Conservation (phyloP, 2,329 filamentous ascomycete genomes). For the Lasiodiplodia sp. region DNA sequence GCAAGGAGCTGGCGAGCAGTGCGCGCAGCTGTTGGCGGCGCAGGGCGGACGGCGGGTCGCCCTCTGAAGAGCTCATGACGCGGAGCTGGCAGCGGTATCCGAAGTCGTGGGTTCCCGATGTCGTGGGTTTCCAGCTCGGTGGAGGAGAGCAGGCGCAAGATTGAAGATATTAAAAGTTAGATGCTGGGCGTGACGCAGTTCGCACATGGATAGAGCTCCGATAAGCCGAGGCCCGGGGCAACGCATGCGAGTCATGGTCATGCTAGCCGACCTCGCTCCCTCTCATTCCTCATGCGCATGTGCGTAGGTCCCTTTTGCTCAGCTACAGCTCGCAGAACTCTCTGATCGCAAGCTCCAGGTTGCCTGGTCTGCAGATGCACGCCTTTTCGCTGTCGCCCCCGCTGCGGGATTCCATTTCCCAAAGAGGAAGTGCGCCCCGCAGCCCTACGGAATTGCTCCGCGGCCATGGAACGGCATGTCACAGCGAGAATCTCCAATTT, state of each 20-base stretch:
- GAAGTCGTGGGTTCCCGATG: neutral
- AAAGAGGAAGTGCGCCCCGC: neutral
- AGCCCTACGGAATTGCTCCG: conserved; percentile 13
- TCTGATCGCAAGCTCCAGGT: neutral
- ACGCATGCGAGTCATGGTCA: conserved; percentile 22
- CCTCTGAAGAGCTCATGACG: conserved; percentile 4
- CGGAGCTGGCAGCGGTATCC: neutral
- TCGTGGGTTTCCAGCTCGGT: neutral
- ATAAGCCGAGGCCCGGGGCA: conserved; percentile 14
- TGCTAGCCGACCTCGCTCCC: conserved; percentile 1
- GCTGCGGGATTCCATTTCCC: neutral
- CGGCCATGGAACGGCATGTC: neutral
- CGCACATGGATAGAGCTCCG: conserved; percentile 4
- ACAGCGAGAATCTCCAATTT: conserved; percentile 8
- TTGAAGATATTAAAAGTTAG: neutral
- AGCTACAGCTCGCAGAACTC: neutral
- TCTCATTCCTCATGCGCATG: neutral
- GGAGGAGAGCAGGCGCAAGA: neutral
- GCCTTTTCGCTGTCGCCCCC: no score
- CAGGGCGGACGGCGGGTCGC: conserved; percentile 2
- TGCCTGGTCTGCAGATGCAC: neutral
- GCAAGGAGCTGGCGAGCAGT: conserved; percentile 35
- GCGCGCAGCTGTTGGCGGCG: conserved; percentile 23
- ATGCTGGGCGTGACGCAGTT: neutral
- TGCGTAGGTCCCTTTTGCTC: neutral